phyloP scores from a whole-genome alignment of 192 early-diverging fungal genomes.

The Neocallimastix lanati region DNA sequence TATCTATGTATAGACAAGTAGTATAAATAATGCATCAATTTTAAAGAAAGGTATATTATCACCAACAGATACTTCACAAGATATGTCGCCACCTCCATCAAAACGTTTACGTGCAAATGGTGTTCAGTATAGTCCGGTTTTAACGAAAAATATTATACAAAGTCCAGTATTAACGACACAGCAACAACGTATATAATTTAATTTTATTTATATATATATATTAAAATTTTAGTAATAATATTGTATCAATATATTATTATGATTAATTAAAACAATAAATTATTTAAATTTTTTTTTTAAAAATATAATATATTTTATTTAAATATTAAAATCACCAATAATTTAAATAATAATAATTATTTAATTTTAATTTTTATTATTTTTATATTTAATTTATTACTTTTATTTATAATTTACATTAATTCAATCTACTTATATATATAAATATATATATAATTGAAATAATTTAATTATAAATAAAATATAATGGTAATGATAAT shows the following conservation, averaged over 20 bases:
- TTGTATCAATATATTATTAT: too few relatives aligned
- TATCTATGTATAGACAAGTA: not conserved
- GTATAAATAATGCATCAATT: not conserved
- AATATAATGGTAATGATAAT: too few relatives aligned
- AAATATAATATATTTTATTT: too few relatives aligned
- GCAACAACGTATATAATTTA: not conserved
- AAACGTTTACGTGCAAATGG: not conserved
- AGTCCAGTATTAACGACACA: not conserved
- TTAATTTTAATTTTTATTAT: too few relatives aligned
- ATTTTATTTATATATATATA: not conserved
- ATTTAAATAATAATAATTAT: too few relatives aligned
- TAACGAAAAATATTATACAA: not conserved
- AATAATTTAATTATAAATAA: too few relatives aligned
- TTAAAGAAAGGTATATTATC: not conserved
- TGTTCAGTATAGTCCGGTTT: not conserved
- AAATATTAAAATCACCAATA: too few relatives aligned
- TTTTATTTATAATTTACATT: too few relatives aligned
- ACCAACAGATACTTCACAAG: not conserved
- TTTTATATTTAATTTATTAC: too few relatives aligned
- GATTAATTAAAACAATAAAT: not conserved
- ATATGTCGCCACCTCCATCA: not conserved
- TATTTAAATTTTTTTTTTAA: too few relatives aligned
- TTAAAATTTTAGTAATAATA: not conserved
- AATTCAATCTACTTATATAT: too few relatives aligned
- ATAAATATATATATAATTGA: too few relatives aligned